A percentile compares a stretch with the other conserved stretches of the same genome.
Conservation (phyloP, 768 basidiomycete species). For the Termitomyces sp. region DNA sequence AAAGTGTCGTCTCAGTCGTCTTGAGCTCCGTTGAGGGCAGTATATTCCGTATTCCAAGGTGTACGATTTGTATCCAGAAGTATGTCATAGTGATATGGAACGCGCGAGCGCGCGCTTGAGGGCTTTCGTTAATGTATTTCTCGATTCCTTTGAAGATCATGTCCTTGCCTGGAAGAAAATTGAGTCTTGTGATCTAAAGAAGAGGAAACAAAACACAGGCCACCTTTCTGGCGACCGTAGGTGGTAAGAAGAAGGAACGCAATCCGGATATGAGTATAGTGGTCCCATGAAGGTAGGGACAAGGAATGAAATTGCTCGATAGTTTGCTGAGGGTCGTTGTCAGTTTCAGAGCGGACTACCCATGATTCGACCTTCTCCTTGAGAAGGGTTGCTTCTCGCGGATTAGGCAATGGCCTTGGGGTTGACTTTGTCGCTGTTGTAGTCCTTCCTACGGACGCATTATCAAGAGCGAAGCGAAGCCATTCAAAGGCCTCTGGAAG, state of each 20-base stretch:
- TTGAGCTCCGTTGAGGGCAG: constrained; percentile 11
- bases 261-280: constrained; percentile 42
- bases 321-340: constrained; percentile 26
- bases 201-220: neutral
- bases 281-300: constrained; percentile 39
- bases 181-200: neutral
- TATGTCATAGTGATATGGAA: constrained; percentile 47
- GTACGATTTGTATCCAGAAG: constrained; percentile 47
- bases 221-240: constrained; percentile 39
- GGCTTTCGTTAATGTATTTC: constrained; percentile 30
- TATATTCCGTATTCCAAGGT: constrained; percentile 38
- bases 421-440: neutral
- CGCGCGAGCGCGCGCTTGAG: constrained; percentile 29
- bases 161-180: constrained; percentile 31
- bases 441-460: constrained; percentile 12
- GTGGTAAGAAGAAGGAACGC: constrained; percentile 36
- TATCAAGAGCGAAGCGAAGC: constrained; percentile 27
- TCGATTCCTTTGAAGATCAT: constrained; percentile 39
- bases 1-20: neutral
- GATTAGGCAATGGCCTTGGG: constrained; percentile 8
- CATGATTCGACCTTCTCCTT: constrained; percentile 31
- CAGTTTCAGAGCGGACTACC: constrained; percentile 27
- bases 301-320: constrained; percentile 28
- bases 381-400: constrained; percentile 19
- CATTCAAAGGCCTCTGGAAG: constrained; percentile 36